These are phyloP conservation scores for Fraxinus greggii DNA, from an alignment of 305 asterid genomes.

Conservation along the genomic window DNA sequence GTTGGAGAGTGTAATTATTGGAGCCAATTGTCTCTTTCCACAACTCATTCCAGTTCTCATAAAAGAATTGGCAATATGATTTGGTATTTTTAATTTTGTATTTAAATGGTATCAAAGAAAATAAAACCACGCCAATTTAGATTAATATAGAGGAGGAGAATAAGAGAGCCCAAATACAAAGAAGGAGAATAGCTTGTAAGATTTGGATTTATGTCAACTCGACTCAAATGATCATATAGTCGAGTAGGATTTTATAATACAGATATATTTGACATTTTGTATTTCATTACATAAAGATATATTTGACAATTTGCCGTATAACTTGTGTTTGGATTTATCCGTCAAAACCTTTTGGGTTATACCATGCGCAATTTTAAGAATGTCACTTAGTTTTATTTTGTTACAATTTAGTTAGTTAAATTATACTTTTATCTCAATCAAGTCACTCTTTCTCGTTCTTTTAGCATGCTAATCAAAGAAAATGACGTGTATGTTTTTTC, in stretches of 20 bases:
- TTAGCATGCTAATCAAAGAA: background rate
- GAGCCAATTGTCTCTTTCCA: slow-evolving; percentile 17
- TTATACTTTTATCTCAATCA: background rate
- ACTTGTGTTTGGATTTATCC: too few relatives aligned
- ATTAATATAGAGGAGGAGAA: background rate
- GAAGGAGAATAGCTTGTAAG: background rate
- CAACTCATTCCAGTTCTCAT: background rate
- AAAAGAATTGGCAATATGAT: background rate
- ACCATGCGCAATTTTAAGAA: background rate
- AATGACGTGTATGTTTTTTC: background rate
- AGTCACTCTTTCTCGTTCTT: background rate
- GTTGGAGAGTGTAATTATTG: slow-evolving; percentile 36
- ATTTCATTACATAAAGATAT: background rate
- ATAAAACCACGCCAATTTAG: background rate
- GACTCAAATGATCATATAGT: background rate
- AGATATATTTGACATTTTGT: background rate
- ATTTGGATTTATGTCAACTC: background rate
- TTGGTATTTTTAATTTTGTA: background rate
- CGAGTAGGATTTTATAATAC: background rate
- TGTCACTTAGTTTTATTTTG: background rate
- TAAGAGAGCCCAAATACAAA: background rate
- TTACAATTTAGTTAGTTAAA: background rate
- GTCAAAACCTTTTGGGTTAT: background rate
- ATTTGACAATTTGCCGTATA: background rate
- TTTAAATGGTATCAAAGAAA: background rate